Evolutionary conservation across 805 yeast genomes (phyloP).

Genomic region (Metschnikowia cerradonensis): DNA sequence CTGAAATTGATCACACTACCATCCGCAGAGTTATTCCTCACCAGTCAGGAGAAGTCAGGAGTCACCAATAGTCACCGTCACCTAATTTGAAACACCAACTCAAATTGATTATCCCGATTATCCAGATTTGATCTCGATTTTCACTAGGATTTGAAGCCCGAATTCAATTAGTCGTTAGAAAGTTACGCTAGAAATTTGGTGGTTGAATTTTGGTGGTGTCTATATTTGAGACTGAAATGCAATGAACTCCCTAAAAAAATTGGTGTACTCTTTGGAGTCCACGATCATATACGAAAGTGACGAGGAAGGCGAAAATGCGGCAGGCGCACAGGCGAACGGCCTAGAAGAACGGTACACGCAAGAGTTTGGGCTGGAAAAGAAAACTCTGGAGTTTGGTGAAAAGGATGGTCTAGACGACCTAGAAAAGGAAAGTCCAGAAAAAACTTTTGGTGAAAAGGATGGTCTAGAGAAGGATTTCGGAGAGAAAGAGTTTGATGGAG

Average conservation of each 20-base stretch:
- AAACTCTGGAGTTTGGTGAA: background rate
- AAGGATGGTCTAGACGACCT: background rate
- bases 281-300: background rate
- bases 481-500: background rate
- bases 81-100: too few species aligned
- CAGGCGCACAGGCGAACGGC: background rate
- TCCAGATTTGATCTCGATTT: too few species aligned
- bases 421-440: constrained; percentile 4
- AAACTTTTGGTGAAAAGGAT: background rate
- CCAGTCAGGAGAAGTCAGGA: too few species aligned
- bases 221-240: constrained; percentile 6
- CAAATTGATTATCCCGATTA: too few species aligned
- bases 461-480: background rate
- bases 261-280: constrained; percentile 14
- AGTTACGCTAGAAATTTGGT: too few species aligned
- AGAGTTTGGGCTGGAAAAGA: background rate
- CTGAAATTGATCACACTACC: too few species aligned
- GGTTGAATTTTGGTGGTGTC: background rate
- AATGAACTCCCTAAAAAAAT: constrained; percentile 19
- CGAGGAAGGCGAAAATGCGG: constrained; percentile 1
- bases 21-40: too few species aligned
- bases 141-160: too few species aligned
- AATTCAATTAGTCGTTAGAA: too few species aligned
- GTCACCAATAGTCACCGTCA: too few species aligned
- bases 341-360: background rate